phyloP scores from a whole-genome alignment of 768 basidiomycete genomes.

The Mycena belliarum region DNA sequence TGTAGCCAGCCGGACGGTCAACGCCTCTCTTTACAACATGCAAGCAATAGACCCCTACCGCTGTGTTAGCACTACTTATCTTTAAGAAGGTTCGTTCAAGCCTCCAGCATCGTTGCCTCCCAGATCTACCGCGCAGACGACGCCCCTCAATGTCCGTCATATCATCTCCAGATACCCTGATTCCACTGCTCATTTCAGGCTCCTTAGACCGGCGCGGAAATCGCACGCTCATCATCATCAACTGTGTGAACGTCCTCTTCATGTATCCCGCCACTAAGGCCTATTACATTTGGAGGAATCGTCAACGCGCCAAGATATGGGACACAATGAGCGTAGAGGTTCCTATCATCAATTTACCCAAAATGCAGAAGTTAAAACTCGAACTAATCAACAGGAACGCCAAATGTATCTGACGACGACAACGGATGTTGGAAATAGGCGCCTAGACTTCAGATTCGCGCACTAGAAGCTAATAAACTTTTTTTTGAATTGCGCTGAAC shows the following conservation, averaged over 20 bases:
- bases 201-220: constrained; percentile 59
- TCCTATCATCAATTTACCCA: constrained; percentile 9
- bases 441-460: constrained; percentile 66
- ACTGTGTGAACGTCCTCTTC: constrained; percentile 48
- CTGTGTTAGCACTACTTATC: constrained; percentile 10
- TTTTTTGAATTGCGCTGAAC: too few relatives aligned
- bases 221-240: constrained; percentile 51
- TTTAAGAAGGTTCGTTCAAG: constrained; percentile 42
- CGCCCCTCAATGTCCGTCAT: constrained; percentile 50
- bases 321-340: constrained; percentile 54
- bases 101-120: constrained; percentile 42
- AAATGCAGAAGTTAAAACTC: neutral
- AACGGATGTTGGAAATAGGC: constrained; percentile 57
- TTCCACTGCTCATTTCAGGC: neutral
- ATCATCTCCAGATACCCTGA: neutral
- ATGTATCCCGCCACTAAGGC: constrained; percentile 56
- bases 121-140: constrained; percentile 63
- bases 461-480: constrained; percentile 34
- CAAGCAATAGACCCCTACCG: constrained; percentile 13
- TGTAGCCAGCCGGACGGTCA: constrained; percentile 60
- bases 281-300: constrained; percentile 63
- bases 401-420: constrained; percentile 58
- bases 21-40: constrained; percentile 63
- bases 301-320: constrained; percentile 55
- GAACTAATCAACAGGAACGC: constrained; percentile 46